phyloP scores from a whole-genome alignment of 176 grass and related monocot genomes.

The Saccharum officinarum region DNA sequence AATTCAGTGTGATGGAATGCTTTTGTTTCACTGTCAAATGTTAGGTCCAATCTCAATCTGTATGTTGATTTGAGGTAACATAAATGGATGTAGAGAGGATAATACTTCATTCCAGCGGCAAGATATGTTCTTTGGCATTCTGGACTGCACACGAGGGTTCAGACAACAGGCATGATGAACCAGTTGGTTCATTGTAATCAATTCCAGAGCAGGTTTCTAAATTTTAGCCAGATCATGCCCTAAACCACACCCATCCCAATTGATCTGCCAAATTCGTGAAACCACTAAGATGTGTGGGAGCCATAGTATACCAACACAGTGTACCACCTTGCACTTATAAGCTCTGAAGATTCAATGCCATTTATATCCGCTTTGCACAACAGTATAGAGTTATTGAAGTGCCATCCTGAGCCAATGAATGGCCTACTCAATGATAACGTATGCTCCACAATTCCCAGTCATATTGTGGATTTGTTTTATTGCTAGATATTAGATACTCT shows the following conservation, averaged over 20 bases:
- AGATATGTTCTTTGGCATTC: background rate
- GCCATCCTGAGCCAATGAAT: constrained; percentile 6
- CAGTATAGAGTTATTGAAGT: background rate
- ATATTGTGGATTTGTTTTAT: background rate
- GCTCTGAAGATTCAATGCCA: constrained; percentile 7
- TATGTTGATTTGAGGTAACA: too few relatives aligned
- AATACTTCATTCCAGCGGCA: too few relatives aligned
- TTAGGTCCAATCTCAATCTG: too few relatives aligned
- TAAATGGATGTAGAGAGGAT: too few relatives aligned
- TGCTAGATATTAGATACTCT: constrained; percentile 22
- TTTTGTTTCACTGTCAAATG: too few relatives aligned
- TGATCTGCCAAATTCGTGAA: background rate
- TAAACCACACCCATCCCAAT: constrained; percentile 9
- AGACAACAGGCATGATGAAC: background rate
- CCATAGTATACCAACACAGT: background rate
- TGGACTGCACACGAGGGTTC: background rate
- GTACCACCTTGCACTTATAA: background rate
- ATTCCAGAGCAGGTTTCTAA: background rate
- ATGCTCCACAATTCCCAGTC: background rate
- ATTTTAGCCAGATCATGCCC: background rate
- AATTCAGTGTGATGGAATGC: too few relatives aligned
- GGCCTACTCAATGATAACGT: background rate
- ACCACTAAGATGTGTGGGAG: background rate
- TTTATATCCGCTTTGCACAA: background rate
- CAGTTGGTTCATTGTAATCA: background rate